Evolutionary conservation across 345 rosid species (phyloP).

Genomic region (Populus ilicifolia): DNA sequence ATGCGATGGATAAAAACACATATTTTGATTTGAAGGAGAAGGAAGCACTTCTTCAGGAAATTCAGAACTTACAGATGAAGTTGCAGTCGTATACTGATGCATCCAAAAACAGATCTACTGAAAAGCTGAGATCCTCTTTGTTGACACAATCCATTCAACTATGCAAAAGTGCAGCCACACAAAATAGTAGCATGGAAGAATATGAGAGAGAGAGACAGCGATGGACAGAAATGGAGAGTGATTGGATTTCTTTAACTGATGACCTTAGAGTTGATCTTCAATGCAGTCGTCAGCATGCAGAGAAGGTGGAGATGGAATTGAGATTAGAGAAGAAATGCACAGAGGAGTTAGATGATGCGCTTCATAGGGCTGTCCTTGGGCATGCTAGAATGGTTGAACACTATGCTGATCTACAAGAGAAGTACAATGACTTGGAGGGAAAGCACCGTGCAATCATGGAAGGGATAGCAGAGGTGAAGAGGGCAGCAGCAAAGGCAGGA

Average conservation of each 20-base stretch:
- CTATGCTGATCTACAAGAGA: conserved; percentile 85
- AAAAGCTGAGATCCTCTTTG: conserved; percentile 66
- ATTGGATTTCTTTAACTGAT: conserved; percentile 88
- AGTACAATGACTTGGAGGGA: conserved; percentile 62
- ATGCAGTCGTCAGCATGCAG: conserved; percentile 63
- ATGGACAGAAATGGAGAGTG: conserved; percentile 97
- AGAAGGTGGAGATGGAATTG: conserved; percentile 65
- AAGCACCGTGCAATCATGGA: conserved; percentile 71
- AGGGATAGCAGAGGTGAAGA: conserved; percentile 84
- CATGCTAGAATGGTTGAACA: conserved; percentile 96
- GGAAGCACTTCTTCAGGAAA: conserved; percentile 78
- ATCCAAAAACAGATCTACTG: conserved; percentile 51
- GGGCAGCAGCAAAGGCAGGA: conserved; percentile 85
- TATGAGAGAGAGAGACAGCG: conserved; percentile 69
- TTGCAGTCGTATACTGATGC: conserved; percentile 47
- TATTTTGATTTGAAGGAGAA: conserved; percentile 52
- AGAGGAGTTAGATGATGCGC: conserved; percentile 87
- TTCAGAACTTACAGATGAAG: conserved; percentile 57
- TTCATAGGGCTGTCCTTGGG: conserved; percentile 75
- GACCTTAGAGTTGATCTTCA: conserved; percentile 85
- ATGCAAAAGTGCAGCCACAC: conserved; percentile 42
- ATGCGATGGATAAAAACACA: conserved; percentile 29
- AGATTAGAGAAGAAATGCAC: conserved; percentile 58
- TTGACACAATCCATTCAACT: conserved; percentile 64
- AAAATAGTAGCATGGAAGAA: conserved; percentile 43